Evolutionary conservation across 1,139 yeast genomes (phyloP).

Genomic region (Lodderomyces pseudojiufengensis): DNA sequence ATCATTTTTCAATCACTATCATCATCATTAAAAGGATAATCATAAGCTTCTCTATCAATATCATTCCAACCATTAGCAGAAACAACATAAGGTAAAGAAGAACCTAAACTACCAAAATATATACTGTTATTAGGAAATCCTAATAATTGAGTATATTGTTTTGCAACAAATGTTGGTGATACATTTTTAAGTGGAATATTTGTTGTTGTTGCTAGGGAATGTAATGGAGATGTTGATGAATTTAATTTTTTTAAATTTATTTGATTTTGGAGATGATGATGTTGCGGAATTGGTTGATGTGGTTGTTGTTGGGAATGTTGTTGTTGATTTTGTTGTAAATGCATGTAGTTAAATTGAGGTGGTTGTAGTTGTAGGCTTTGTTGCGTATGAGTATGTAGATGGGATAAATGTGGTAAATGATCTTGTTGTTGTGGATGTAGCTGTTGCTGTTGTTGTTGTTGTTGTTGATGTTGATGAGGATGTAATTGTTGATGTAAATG

Average conservation of each 20-base stretch:
- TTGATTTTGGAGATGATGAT: background rate
- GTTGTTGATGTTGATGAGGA: conserved; percentile 8
- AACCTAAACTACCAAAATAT: conserved; percentile 39
- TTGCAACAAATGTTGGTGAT: conserved; percentile 44
- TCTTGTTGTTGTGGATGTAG: conserved; percentile 5
- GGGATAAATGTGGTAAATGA: background rate
- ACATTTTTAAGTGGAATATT: conserved; percentile 28
- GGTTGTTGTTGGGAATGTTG: background rate
- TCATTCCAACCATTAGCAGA: conserved; percentile 40
- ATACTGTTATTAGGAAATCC: conserved; percentile 41
- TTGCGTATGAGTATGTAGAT: conserved; percentile 3
- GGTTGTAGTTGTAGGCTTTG: conserved; percentile 3
- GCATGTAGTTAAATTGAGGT: conserved; percentile 2
- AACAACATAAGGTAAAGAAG: conserved; percentile 41
- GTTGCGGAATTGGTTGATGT: background rate
- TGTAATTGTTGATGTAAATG: conserved; percentile 2
- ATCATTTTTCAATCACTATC: conserved; percentile 8
- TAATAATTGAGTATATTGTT: conserved; percentile 39
- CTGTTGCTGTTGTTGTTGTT: conserved; percentile 1
- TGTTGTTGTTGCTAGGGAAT: background rate
- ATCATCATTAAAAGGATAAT: conserved; percentile 14
- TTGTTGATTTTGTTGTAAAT: background rate
- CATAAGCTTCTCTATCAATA: conserved; percentile 19
- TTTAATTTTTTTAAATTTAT: background rate
- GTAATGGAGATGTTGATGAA: background rate